Evolutionary conservation across 805 yeast species (phyloP).

Genomic region (Ogataea thermomethanolica): DNA sequence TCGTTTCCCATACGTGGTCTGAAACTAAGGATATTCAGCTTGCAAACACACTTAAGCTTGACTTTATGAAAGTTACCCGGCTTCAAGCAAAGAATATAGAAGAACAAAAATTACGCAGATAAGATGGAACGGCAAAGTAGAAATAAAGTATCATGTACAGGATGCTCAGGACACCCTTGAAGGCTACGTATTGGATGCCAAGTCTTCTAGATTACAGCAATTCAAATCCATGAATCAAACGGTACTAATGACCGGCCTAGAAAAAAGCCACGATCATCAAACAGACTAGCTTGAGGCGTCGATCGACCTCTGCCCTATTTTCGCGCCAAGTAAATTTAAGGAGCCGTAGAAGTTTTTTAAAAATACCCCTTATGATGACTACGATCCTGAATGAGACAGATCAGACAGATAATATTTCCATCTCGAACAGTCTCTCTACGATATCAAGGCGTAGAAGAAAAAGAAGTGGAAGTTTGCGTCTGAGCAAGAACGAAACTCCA

Average conservation of each 20-base stretch:
- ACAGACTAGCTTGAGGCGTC: neutral
- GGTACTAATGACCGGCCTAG: too few species aligned
- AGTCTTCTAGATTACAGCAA: too few species aligned
- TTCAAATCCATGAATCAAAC: too few species aligned
- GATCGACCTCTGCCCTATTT: constrained; percentile 8
- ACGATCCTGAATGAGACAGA: neutral
- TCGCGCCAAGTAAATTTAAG: constrained; percentile 11
- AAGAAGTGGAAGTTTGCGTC: constrained; percentile 17
- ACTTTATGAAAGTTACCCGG: constrained; percentile 7
- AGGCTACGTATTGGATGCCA: too few species aligned
- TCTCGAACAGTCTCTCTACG: constrained; percentile 17
- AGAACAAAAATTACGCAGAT: constrained; percentile 7
- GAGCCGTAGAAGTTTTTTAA: neutral
- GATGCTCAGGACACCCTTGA: too few species aligned
- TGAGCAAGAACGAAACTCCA: constrained; percentile 7
- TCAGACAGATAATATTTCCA: constrained; percentile 12
- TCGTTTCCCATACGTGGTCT: too few species aligned
- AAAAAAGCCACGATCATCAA: too few species aligned
- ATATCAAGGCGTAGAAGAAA: constrained; percentile 13
- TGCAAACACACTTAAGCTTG: too few species aligned
- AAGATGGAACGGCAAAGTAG: constrained; percentile 3
- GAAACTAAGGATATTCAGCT: too few species aligned
- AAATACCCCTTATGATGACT: constrained; percentile 2
- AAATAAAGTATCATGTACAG: too few species aligned
- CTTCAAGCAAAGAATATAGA: constrained; percentile 1